Evolutionary conservation across 768 basidiomycete genomes (phyloP).

Genomic region (Podaxis carcinomalis): DNA sequence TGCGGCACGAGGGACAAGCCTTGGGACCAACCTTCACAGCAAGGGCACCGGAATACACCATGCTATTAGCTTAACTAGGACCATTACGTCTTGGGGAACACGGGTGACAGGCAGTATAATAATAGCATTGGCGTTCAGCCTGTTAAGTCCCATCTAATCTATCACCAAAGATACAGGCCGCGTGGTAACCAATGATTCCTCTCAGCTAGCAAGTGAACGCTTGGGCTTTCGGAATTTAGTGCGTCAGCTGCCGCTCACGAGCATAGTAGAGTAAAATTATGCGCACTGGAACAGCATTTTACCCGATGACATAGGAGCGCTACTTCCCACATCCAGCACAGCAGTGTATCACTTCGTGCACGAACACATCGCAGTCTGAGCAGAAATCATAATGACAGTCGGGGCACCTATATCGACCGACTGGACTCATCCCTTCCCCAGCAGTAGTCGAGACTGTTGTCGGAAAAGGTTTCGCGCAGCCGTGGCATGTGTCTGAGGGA

Average conservation of each 20-base stretch:
- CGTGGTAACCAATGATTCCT: no score
- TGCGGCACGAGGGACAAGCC: background rate
- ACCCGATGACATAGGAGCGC: background rate
- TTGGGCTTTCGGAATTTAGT: background rate
- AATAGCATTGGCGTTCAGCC: no score
- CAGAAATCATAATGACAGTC: constrained; percentile 89
- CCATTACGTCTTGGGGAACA: no score
- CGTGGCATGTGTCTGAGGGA: constrained; percentile 55
- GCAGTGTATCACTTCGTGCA: constrained; percentile 92
- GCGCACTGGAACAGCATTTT: background rate
- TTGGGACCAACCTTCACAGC: background rate
- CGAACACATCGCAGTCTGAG: constrained; percentile 92
- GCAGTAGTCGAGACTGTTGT: constrained; percentile 29
- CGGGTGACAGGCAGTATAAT: no score
- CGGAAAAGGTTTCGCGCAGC: constrained; percentile 74
- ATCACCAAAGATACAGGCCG: no score
- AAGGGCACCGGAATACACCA: background rate
- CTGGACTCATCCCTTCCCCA: constrained; percentile 71
- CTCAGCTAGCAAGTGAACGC: background rate
- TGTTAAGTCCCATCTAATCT: no score
- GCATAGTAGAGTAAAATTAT: background rate
- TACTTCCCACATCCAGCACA: constrained; percentile 81
- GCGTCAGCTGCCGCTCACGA: no score
- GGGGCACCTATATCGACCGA: constrained; percentile 86
- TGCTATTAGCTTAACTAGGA: background rate